These are phyloP conservation scores for Galerina sulciceps DNA, from an alignment of 768 basidiomycete genomes.

Conservation along the genomic window DNA sequence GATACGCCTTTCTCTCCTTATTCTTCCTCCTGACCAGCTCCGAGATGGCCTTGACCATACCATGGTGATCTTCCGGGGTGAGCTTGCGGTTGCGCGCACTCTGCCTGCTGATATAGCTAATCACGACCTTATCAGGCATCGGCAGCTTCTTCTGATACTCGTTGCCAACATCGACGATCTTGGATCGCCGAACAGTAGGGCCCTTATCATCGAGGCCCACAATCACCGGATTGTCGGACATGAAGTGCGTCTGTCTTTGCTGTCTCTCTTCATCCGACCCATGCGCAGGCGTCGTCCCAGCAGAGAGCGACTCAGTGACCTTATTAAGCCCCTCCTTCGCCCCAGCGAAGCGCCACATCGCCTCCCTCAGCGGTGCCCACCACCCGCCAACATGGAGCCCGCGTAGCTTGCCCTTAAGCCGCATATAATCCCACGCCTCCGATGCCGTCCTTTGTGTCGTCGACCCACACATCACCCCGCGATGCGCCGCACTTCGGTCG, in stretches of 20 bases:
- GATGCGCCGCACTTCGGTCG: slow-evolving; percentile 79
- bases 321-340: slow-evolving; percentile 20
- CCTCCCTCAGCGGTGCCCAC: slow-evolving; percentile 78
- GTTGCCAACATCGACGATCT: slow-evolving; percentile 21
- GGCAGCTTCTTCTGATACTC: slow-evolving; percentile 35
- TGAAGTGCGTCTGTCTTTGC: slow-evolving; percentile 7
- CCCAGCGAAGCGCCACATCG: slow-evolving; percentile 72
- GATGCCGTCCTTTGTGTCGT: slow-evolving; percentile 75
- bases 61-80: slow-evolving; percentile 56
- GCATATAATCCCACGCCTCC: slow-evolving; percentile 64
- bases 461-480: slow-evolving; percentile 64
- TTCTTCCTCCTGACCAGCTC: slow-evolving; percentile 49
- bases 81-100: slow-evolving; percentile 52
- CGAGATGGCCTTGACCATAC: slow-evolving; percentile 54
- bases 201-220: slow-evolving; percentile 8
- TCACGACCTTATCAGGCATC: slow-evolving; percentile 56
- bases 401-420: slow-evolving; percentile 31
- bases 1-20: slow-evolving; percentile 22
- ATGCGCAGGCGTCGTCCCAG: background rate
- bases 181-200: background rate
- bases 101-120: slow-evolving; percentile 79
- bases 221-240: slow-evolving; percentile 15
- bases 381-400: slow-evolving; percentile 58
- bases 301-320: background rate
- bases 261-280: background rate